A percentile compares a stretch with the other conserved stretches of the same genome.
phyloP scores from a whole-genome alignment of 140 eudicot species.

The Cichorium intybus region DNA sequence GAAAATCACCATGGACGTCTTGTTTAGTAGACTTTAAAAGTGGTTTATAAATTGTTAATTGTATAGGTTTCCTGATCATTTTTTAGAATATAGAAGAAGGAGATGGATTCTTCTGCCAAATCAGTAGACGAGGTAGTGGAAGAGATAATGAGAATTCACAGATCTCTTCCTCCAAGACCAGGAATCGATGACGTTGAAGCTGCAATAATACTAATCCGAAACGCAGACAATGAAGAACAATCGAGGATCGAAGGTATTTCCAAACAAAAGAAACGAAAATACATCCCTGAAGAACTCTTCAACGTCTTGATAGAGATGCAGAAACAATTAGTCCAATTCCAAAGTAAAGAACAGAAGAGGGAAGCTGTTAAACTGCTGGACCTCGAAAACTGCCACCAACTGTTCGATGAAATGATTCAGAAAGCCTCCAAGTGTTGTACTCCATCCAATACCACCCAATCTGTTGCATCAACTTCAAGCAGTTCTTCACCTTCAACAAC shows the following conservation, averaged over 20 bases:
- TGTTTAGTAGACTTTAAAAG: background rate
- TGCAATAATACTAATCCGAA: constrained; percentile 51
- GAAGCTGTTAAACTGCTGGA: constrained; percentile 67
- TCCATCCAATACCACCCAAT: constrained; percentile 14
- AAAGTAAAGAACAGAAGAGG: constrained; percentile 57
- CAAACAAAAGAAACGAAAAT: constrained; percentile 39
- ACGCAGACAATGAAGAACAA: constrained; percentile 65
- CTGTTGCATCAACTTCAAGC: constrained; percentile 30
- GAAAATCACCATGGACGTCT: background rate
- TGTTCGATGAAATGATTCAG: constrained; percentile 88
- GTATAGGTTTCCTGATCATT: background rate
- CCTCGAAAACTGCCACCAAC: constrained; percentile 55
- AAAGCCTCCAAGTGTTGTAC: constrained; percentile 75
- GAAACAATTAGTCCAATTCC: constrained; percentile 51
- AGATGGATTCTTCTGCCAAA: constrained; percentile 39
- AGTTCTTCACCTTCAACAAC: constrained; percentile 37
- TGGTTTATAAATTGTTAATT: too few species aligned
- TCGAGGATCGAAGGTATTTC: constrained; percentile 46
- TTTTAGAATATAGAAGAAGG: constrained; percentile 4
- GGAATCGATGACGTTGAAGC: constrained; percentile 78
- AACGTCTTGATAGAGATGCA: constrained; percentile 66
- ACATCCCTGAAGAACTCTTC: constrained; percentile 69
- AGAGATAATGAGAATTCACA: constrained; percentile 75
- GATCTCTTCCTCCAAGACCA: constrained; percentile 67
- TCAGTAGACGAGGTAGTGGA: constrained; percentile 66